Conservation (phyloP, 768 basidiomycete genomes). For the Kwoniella heveanensis region DNA sequence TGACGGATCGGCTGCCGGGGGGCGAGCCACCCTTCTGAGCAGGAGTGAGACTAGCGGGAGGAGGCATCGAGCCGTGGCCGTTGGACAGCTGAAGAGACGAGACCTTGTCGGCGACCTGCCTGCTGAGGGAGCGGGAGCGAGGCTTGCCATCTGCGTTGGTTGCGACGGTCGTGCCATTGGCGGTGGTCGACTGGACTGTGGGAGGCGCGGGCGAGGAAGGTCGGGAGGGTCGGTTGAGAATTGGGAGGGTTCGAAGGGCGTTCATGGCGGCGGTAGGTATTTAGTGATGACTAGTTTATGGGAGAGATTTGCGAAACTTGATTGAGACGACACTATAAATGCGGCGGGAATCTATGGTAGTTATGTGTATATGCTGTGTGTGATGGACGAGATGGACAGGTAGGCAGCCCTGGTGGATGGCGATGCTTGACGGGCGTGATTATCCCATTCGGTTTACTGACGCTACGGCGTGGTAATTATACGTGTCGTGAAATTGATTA, state of each 20-base stretch:
- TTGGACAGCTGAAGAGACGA: slow-evolving; percentile 28
- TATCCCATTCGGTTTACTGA: slow-evolving; percentile 22
- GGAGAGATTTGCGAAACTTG: not conserved
- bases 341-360: too few species aligned
- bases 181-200: slow-evolving; percentile 37
- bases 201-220: slow-evolving; percentile 53
- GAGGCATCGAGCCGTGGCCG: slow-evolving; percentile 22
- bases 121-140: slow-evolving; percentile 43
- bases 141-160: slow-evolving; percentile 28
- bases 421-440: slow-evolving; percentile 1
- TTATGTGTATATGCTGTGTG: not conserved
- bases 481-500: slow-evolving; percentile 11
- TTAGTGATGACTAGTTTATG: not conserved
- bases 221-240: slow-evolving; percentile 54
- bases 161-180: slow-evolving; percentile 25
- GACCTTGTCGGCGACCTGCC: slow-evolving; percentile 45
- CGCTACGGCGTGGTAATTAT: slow-evolving; percentile 8
- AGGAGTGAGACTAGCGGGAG: slow-evolving; percentile 18
- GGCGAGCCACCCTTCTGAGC: slow-evolving; percentile 37
- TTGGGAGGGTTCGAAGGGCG: slow-evolving; percentile 53
- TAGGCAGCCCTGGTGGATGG: not conserved
- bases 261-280: slow-evolving; percentile 43
- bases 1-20: slow-evolving; percentile 42
- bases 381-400: not conserved
- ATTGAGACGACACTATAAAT: too few species aligned